Evolutionary conservation across 176 grass and related monocot species (phyloP), one percentile per base, ranked within the genome.

Genomic region (Ampelocalamus luodianensis): DNA sequence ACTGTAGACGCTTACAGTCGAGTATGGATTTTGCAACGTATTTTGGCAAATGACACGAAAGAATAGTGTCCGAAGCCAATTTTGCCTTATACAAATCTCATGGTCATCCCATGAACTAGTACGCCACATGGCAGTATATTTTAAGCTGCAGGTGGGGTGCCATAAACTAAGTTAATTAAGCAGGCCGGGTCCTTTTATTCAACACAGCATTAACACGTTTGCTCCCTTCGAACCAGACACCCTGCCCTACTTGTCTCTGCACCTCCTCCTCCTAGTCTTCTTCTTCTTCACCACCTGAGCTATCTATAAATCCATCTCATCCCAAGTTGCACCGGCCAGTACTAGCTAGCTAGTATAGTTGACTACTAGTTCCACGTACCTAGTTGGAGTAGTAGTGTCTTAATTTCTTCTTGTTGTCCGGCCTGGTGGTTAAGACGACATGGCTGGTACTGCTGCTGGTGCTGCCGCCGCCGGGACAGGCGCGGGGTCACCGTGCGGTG

Each of bases 171-270:
- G 49, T 36, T 20, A 40, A 79, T 74, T 42, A 56, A 87, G 58
- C 29, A 39, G 70, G 60, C 58, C 20, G 22, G 27, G 11, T 40
- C 66, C 80, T 72, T 74, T 84, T 83, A 76, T 88, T 90, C 81
- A 69, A 84, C 87, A 14, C 76, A 76, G 74, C 90, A 91, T 91
- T 86, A 87, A 95, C 92, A 85, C 91, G 82, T 63, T 81, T 93
- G 93, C 89, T 87, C 93, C 93, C 93, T 82, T 39, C 42, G 44
- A 81, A 90, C 96, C 93, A 85, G 88, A 95, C 96, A 90, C 60
- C 10, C 59, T 85, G 78, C 50, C 83, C 87, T 90, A 85, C 91
- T 29, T 95, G 89, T 92, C 72, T 92, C 77, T 86, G 45, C 73
- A 82, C 18, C 73, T 3, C 36, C 43, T 27, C 9, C 68, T 18